phyloP scores from a whole-genome alignment of 306 rosid species.

The Corylus heterophylla region DNA sequence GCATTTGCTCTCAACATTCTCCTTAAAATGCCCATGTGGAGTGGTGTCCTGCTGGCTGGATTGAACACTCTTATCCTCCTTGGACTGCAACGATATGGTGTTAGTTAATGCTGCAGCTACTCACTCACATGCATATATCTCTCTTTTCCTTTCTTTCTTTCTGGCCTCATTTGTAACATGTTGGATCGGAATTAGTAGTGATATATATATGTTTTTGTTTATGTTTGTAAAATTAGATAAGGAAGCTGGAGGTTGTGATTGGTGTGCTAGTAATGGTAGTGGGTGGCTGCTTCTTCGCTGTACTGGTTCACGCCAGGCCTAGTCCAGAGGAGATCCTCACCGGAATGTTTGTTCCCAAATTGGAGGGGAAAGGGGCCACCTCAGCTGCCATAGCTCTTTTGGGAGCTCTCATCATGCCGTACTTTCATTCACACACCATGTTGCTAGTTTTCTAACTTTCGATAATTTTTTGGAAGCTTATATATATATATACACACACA shows the following conservation, averaged over 20 bases:
- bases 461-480: no score
- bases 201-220: no score
- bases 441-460: no score
- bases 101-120: background rate
- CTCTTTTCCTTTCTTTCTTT: background rate
- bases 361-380: slow-evolving; percentile 2
- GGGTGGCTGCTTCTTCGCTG: slow-evolving; percentile 22
- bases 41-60: slow-evolving; percentile 26
- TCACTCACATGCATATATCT: no score
- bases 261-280: background rate
- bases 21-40: slow-evolving; percentile 16
- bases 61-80: slow-evolving; percentile 19
- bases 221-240: slow-evolving; percentile 1
- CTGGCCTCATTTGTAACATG: background rate
- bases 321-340: slow-evolving; percentile 1
- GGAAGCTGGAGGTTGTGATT: slow-evolving; percentile 21
- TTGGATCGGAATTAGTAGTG: no score
- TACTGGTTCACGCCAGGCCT: slow-evolving; percentile 5
- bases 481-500: no score
- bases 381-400: slow-evolving; percentile 17
- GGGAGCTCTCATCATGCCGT: slow-evolving; percentile 29
- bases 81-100: slow-evolving; percentile 24
- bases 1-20: slow-evolving; percentile 23
- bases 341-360: slow-evolving; percentile 17
- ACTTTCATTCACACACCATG: background rate